phyloP scores from a whole-genome alignment of 352 stramenopile species.

The Pythium aphanidermatum region DNA sequence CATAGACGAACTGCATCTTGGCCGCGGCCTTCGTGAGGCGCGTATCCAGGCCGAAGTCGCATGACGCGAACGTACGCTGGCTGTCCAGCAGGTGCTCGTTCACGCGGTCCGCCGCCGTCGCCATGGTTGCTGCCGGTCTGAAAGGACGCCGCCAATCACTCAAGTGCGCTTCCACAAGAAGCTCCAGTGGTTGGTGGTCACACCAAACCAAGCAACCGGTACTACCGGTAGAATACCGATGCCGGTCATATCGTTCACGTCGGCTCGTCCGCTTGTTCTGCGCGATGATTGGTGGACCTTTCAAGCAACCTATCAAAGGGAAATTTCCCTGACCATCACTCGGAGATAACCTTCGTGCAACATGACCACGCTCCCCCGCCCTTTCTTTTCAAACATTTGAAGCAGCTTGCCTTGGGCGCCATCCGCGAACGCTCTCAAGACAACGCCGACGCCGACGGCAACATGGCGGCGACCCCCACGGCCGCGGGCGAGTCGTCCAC shows the following conservation, averaged over 20 bases:
- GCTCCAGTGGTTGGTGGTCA: conserved; percentile 26
- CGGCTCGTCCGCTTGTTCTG: conserved; percentile 3
- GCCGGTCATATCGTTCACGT: background rate
- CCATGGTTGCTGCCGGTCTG: conserved; percentile 10
- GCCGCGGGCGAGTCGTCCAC: conserved; percentile 16
- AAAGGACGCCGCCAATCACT: conserved; percentile 12
- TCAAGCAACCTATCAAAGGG: conserved; percentile 4
- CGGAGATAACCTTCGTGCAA: conserved; percentile 10
- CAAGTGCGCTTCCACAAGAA: background rate
- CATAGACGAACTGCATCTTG: conserved; percentile 91
- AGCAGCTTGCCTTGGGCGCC: too few species aligned
- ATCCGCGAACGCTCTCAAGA: too few species aligned
- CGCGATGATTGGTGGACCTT: conserved; percentile 4
- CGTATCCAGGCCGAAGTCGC: conserved; percentile 88
- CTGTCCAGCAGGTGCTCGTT: conserved; percentile 69
- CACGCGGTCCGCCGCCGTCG: conserved; percentile 39
- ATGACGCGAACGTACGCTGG: conserved; percentile 70
- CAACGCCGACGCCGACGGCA: conserved; percentile 11
- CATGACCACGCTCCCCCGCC: background rate
- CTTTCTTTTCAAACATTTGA: conserved; percentile 20
- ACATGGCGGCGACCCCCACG: background rate
- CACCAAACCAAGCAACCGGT: conserved; percentile 8
- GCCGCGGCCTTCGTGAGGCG: conserved; percentile 89
- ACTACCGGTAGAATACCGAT: conserved; percentile 12
- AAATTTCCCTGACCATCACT: too few species aligned